These are phyloP conservation scores for Pyronema omphalodes DNA, from an alignment of 495 filamentous ascomycete species.

Conservation along the genomic window DNA sequence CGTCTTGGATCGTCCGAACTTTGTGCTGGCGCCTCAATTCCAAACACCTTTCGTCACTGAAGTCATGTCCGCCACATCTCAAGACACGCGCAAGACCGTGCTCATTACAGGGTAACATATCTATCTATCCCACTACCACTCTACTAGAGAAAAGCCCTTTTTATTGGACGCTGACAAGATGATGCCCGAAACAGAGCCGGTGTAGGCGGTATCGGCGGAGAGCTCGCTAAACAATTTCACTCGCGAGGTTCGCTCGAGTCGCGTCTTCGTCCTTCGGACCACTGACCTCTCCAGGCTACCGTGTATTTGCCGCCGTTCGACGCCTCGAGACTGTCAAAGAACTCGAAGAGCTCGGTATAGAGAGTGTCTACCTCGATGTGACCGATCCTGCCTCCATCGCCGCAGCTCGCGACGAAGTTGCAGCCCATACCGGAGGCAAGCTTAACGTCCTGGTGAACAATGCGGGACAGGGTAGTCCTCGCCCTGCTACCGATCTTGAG, in stretches of 20 bases:
- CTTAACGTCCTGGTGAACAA: conserved; percentile 41
- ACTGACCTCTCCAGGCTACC: conserved; percentile 16
- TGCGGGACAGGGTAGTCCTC: conserved; percentile 30
- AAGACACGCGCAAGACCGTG: conserved; percentile 14
- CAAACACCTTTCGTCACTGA: no score
- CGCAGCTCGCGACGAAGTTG: conserved; percentile 10
- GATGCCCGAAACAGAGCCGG: conserved; percentile 8
- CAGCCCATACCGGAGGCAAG: conserved; percentile 14
- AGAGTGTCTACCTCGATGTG: conserved; percentile 35
- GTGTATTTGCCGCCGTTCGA: conserved; percentile 40
- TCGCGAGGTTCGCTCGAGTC: conserved; percentile 20
- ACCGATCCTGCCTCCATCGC: conserved; percentile 27
- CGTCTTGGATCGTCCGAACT: no score
- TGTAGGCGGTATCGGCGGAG: conserved; percentile 35
- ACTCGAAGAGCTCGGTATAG: conserved; percentile 27
- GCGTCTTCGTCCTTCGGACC: not conserved
- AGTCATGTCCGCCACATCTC: not conserved
- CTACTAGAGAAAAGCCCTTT: not conserved
- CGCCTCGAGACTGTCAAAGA: conserved; percentile 27
- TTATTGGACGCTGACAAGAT: not conserved
- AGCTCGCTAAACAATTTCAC: conserved; percentile 36
- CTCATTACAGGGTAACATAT: conserved; percentile 16
- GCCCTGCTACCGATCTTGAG: conserved; percentile 27
- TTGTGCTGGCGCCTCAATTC: no score
- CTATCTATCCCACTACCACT: not conserved